Conservation (phyloP, 805 yeast genomes). For the Candida sonorensis region DNA sequence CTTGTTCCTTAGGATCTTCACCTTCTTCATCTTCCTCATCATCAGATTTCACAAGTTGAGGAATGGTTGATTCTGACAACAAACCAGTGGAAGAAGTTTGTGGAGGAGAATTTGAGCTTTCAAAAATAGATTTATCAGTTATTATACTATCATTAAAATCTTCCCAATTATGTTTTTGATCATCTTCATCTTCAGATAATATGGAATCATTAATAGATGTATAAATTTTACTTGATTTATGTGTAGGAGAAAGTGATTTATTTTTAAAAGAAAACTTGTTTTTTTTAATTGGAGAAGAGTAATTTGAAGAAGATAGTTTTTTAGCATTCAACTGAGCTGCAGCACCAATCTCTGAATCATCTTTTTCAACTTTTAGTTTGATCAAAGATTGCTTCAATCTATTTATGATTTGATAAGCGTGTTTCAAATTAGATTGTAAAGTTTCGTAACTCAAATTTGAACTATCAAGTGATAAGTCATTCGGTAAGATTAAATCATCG, state of each 20-base stretch:
- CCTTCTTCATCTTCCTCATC: slow-evolving; percentile 18
- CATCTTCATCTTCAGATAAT: too few species aligned
- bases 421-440: slow-evolving; percentile 53
- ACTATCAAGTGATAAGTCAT: slow-evolving; percentile 33
- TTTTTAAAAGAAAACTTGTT: slow-evolving; percentile 4
- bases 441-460: slow-evolving; percentile 58
- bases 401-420: slow-evolving; percentile 57
- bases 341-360: slow-evolving; percentile 30
- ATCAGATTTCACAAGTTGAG: slow-evolving; percentile 10
- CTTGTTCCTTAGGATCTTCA: slow-evolving; percentile 2
- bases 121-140: too few species aligned
- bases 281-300: slow-evolving; percentile 3
- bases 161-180: too few species aligned
- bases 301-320: too few species aligned
- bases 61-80: slow-evolving; percentile 19
- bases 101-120: too few species aligned
- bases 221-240: slow-evolving; percentile 8
- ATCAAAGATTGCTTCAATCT: slow-evolving; percentile 46
- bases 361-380: slow-evolving; percentile 37
- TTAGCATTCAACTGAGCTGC: too few species aligned
- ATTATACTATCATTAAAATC: too few species aligned
- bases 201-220: slow-evolving; percentile 19
- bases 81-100: background rate
- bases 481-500: slow-evolving; percentile 25
- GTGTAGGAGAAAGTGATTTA: slow-evolving; percentile 10